Evolutionary conservation across 148 eudicot species (phyloP).

Genomic region (Chenopodium berlandieri): DNA sequence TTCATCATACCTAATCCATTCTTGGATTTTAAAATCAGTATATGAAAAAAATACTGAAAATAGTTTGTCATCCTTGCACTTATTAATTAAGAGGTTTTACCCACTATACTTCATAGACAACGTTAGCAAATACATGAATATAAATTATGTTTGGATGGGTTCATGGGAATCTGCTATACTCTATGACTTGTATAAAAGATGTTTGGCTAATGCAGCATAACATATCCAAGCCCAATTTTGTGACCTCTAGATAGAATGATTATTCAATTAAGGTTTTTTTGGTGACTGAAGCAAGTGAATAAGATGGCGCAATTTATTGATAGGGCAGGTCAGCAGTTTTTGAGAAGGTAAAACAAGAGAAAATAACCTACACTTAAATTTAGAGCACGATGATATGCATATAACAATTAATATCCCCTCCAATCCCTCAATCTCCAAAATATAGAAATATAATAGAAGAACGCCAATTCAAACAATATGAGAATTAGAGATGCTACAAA

Average conservation of each 20-base stretch:
- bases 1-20: neutral
- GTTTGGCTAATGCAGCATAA: neutral
- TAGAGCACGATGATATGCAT: neutral
- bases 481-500: constrained; percentile 24
- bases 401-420: neutral
- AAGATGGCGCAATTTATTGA: neutral
- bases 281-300: no score
- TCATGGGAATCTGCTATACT: neutral
- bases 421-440: neutral
- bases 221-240: neutral
- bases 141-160: no score
- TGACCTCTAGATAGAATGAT: neutral
- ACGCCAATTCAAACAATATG: neutral
- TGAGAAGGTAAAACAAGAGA: neutral
- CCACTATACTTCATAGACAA: neutral
- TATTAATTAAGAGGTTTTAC: neutral
- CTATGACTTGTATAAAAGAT: no score
- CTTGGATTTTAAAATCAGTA: neutral
- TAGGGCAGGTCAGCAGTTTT: neutral
- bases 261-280: neutral
- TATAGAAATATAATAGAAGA: neutral
- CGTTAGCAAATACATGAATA: neutral
- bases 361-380: neutral
- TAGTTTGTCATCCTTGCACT: neutral
- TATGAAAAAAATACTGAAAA: no score